Percentiles rank a stretch among this genome's conserved stretches.
Conservation (phyloP, 129 eudicot species). For the Lactuca sativa region DNA sequence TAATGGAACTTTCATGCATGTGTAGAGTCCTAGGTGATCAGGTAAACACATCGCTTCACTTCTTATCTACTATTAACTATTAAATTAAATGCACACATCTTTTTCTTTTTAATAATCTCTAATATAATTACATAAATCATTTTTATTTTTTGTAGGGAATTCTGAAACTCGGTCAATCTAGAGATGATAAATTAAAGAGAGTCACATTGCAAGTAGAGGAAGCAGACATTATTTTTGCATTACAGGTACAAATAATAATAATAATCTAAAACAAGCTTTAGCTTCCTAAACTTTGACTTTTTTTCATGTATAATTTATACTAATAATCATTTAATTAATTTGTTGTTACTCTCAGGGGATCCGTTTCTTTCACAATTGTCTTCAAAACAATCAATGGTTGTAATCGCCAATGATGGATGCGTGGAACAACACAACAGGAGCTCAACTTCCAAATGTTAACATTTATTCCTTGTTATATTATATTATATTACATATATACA, state of each 20-base stretch:
- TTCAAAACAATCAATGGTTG: conserved; percentile 27
- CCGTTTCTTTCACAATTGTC: conserved; percentile 76
- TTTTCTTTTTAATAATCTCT: background rate
- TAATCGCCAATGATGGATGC: background rate
- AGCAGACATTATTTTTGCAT: conserved; percentile 84
- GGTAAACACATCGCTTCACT: conserved; percentile 40
- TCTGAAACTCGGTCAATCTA: conserved; percentile 70
- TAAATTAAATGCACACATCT: background rate
- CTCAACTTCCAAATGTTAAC: conserved; percentile 1
- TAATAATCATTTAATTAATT: background rate
- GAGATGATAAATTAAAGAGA: conserved; percentile 79
- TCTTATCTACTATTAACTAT: background rate
- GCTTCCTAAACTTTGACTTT: conserved; percentile 1
- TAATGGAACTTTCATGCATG: conserved; percentile 87
- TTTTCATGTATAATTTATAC: background rate
- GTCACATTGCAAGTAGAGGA: conserved; percentile 75
- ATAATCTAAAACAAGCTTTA: background rate
- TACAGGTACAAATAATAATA: conserved; percentile 63
- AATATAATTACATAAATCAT: too few species aligned
- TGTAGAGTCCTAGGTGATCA: conserved; percentile 89
- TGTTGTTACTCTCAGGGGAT: conserved; percentile 57
- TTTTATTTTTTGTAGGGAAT: conserved; percentile 69
- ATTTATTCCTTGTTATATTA: background rate
- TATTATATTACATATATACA: conserved; percentile 5
- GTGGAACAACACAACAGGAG: conserved; percentile 12